Percentiles rank a stretch among this genome's conserved stretches.
Conservation (phyloP, 2,329 filamentous ascomycete genomes). For the Thelonectria olida region DNA sequence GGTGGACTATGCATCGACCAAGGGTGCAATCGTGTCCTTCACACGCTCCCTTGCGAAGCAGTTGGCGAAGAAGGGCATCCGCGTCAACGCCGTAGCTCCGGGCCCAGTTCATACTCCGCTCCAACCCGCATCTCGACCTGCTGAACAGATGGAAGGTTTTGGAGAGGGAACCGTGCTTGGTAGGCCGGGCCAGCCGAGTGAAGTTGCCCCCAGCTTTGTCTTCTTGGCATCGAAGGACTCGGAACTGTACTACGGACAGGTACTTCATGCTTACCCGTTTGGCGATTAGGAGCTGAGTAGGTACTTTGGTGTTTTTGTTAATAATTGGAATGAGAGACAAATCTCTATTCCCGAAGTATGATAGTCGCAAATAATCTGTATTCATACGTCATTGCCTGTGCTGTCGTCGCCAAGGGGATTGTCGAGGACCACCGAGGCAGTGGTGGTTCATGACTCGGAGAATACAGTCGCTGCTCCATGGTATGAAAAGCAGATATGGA, state of each 20-base stretch:
- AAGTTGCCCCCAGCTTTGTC: constrained; percentile 52
- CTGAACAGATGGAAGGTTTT: constrained; percentile 56
- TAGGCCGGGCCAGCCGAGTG: constrained; percentile 54
- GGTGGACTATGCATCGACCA: not conserved
- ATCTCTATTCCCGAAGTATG: no score
- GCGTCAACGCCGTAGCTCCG: constrained; percentile 59
- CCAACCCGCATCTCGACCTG: constrained; percentile 52
- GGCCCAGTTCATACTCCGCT: constrained; percentile 56
- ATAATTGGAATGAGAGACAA: no score
- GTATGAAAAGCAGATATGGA: no score
- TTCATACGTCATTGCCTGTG: no score
- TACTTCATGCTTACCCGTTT: not conserved
- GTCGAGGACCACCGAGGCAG: no score
- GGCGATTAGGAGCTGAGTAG: not conserved
- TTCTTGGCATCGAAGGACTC: constrained; percentile 48
- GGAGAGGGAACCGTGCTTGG: constrained; percentile 49
- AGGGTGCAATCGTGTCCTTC: constrained; percentile 66
- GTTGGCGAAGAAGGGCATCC: constrained; percentile 64
- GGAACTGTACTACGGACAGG: not conserved
- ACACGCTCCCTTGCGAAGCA: constrained; percentile 62
- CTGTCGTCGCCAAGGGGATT: no score
- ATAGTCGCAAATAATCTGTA: no score
- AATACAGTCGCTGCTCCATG: no score
- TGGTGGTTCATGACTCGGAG: no score
- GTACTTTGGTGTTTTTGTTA: no score